Conservation (phyloP, 352 stramenopile species). For the Phytophthora ohioensis region DNA sequence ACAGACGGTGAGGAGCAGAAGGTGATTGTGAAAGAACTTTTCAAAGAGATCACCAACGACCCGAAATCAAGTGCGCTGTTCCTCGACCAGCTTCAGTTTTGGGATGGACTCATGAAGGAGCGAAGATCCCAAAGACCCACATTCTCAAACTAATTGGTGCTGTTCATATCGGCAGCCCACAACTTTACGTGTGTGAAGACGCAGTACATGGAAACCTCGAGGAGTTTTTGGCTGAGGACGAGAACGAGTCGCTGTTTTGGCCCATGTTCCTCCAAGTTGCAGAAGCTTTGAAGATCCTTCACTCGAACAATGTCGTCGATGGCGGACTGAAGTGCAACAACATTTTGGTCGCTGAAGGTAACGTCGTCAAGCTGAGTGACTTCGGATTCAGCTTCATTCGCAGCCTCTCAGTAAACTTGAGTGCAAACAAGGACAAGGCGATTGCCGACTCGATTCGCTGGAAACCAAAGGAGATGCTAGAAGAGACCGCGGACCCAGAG, state of each 20-base stretch:
- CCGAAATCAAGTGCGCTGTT: too few species aligned
- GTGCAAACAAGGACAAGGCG: not conserved
- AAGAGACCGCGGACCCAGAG: not conserved
- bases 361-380: conserved; percentile 1
- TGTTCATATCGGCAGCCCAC: not conserved
- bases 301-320: not conserved
- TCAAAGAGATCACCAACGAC: too few species aligned
- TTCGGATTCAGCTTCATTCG: conserved; percentile 19
- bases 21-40: too few species aligned
- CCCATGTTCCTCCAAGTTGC: not conserved
- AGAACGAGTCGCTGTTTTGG: not conserved
- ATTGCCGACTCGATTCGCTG: conserved; percentile 1
- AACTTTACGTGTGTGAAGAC: not conserved
- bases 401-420: conserved; percentile 15
- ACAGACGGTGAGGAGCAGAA: too few species aligned
- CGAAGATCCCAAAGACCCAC: not conserved
- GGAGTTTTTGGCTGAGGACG: not conserved
- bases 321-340: conserved; percentile 11
- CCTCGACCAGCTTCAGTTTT: too few species aligned
- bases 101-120: too few species aligned
- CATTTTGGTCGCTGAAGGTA: conserved; percentile 5
- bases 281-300: conserved; percentile 1
- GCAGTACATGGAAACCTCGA: not conserved
- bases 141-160: not conserved
- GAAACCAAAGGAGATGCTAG: conserved; percentile 14